Conservation (phyloP, 768 basidiomycete species). For the Pleurotus platypus region DNA sequence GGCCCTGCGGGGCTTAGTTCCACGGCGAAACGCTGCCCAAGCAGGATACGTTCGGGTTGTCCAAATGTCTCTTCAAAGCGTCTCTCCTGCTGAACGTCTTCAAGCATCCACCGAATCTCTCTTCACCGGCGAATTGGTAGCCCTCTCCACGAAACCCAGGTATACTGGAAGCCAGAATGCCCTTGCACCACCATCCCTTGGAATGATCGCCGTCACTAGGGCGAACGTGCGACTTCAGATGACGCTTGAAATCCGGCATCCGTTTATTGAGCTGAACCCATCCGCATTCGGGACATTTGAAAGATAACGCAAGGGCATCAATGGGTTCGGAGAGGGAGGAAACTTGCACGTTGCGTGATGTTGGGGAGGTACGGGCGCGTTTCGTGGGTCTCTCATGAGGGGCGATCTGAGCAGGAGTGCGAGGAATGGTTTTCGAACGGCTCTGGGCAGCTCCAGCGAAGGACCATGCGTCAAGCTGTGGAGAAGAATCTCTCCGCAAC, state of each 20-base stretch:
- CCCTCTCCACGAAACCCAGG: constrained; percentile 15
- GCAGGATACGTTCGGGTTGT: constrained; percentile 29
- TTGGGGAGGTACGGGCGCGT: constrained; percentile 28
- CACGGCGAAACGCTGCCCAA: constrained; percentile 11
- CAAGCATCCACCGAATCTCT: constrained; percentile 38
- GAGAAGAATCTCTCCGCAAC: not conserved
- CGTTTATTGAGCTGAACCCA: constrained; percentile 48
- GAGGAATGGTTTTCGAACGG: constrained; percentile 9
- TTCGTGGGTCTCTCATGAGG: constrained; percentile 13
- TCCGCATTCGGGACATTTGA: constrained; percentile 40
- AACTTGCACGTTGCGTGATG: constrained; percentile 45
- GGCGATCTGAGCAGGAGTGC: not conserved
- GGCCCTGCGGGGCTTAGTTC: too few relatives aligned
- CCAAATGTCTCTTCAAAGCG: constrained; percentile 41
- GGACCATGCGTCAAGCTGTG: not conserved
- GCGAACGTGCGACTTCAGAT: constrained; percentile 53
- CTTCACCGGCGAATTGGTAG: constrained; percentile 24
- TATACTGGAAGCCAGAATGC: constrained; percentile 22
- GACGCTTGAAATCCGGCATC: constrained; percentile 56
- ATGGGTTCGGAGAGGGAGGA: constrained; percentile 12
- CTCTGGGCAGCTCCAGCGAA: not conserved
- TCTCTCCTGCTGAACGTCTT: constrained; percentile 40
- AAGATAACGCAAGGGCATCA: constrained; percentile 19
- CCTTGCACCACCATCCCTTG: constrained; percentile 35
- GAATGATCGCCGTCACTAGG: constrained; percentile 33